phyloP scores from a whole-genome alignment of 768 basidiomycete species.

The Sporobolomyces phaffii region DNA sequence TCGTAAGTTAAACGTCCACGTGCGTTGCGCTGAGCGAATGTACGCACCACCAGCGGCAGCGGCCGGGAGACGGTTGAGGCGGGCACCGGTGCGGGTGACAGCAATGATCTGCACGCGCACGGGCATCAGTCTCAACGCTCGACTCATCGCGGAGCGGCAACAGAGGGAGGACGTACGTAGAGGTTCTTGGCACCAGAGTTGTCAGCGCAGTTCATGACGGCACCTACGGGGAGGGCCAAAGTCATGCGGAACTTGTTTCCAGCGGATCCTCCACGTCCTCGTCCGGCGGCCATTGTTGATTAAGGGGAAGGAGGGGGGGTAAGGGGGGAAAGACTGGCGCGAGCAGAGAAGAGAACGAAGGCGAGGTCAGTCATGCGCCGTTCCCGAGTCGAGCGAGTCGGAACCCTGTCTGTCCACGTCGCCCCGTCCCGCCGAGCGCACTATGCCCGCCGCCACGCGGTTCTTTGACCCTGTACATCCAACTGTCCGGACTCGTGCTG shows the following conservation, averaged over 20 bases:
- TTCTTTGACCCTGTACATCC: background rate
- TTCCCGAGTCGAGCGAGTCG: background rate
- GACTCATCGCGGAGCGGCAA: too few species aligned
- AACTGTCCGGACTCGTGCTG: background rate
- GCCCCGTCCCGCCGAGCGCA: background rate
- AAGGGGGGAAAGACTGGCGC: constrained; percentile 6
- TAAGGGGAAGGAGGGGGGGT: constrained; percentile 8
- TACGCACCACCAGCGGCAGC: constrained; percentile 51
- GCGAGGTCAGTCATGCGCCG: background rate
- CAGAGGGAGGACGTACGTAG: constrained; percentile 50
- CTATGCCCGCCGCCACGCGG: too few species aligned
- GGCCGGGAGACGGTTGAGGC: constrained; percentile 93
- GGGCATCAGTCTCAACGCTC: too few species aligned
- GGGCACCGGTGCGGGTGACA: constrained; percentile 90
- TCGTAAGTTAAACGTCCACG: too few species aligned
- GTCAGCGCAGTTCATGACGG: constrained; percentile 66
- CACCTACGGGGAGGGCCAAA: constrained; percentile 74
- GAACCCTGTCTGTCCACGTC: background rate
- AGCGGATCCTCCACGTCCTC: constrained; percentile 58
- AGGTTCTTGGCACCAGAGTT: constrained; percentile 98
- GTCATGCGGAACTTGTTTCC: constrained; percentile 95
- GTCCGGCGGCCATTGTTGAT: constrained; percentile 37
- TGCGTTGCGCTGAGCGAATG: too few species aligned
- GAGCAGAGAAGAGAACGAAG: background rate
- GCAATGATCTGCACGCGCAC: constrained; percentile 61